Base-by-base conservation (phyloP, 2,329 filamentous ascomycete species). In the Aspergillus uvarum region DNA sequence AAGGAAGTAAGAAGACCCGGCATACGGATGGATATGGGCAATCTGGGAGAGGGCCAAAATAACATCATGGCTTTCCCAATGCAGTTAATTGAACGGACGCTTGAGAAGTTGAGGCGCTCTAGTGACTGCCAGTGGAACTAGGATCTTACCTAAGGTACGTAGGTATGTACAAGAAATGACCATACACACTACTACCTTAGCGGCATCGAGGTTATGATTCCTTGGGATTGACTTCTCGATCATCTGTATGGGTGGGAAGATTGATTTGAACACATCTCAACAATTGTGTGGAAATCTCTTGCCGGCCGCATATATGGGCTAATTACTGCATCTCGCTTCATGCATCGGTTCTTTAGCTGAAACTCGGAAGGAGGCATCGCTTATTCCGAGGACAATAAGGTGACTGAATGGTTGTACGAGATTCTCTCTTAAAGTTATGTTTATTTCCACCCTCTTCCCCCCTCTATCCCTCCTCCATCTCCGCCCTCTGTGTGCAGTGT, bases 161-260 rank as follows among this genome's bases (percentile, higher is more conserved):
- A 35, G 32, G 32, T 14, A 54, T 52, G 31, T 58, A 51, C 56
- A 50, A 60, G 59, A 38, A 60, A 62, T 49, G 58, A 59, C 59
- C 59, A 52, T 64, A 67, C 65, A 67, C 11, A 35, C 32, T 35
- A 35, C 10, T 35, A 35, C 32, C 5, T 60, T 56, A 62, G 54
- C 44, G 51, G 63, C 58, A 24, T 60, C 58, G 51, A 50, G 51
- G 51, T 58, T 14, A 58, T 59, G 47, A 59, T 47, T 24, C 19
- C 42, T 29, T 19, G 38, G 35, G 29, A 51, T 16, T 12, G 32
- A 12, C 32, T 35, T 35, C 26, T 35, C 32, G 32, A 35, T 35
- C 32, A 4, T 42, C 38, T 42, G 38, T 42, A 42, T 42, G 38
- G 38, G 16, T 42, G 38, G 38, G 38, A 42, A 42, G 53, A 55